A percentile compares a stretch with the other conserved stretches of the same genome.
phyloP scores from a whole-genome alignment of 2,329 filamentous ascomycete species.

The Hirsutella minnesotensis region DNA sequence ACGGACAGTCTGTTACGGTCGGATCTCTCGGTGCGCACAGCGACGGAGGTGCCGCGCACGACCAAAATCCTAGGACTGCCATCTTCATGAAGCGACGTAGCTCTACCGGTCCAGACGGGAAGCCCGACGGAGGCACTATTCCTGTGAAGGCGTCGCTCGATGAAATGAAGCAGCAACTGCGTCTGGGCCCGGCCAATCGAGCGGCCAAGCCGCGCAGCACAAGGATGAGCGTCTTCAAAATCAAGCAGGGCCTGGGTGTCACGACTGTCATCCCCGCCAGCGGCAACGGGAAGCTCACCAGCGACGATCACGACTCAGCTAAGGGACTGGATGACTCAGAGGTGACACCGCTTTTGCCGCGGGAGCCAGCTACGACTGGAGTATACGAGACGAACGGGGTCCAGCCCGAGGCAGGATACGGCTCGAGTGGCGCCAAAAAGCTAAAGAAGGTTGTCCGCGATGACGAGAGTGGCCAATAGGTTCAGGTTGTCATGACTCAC shows the following conservation, averaged over 20 bases:
- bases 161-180: conserved; percentile 52
- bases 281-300: conserved; percentile 2
- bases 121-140: conserved; percentile 30
- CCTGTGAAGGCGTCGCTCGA: conserved; percentile 48
- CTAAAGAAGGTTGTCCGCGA: not conserved
- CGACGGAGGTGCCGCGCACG: conserved; percentile 21
- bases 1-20: conserved; percentile 16
- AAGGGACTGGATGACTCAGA: conserved; percentile 3
- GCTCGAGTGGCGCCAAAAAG: conserved; percentile 5
- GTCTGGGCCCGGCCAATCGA: conserved; percentile 55
- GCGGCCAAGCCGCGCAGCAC: conserved; percentile 51
- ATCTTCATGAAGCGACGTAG: conserved; percentile 49
- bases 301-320: conserved; percentile 1
- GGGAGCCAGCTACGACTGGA: not conserved
- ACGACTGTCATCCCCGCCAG: conserved; percentile 6
- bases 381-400: conserved; percentile 2
- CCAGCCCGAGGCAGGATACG: conserved; percentile 5
- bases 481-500: too few species aligned
- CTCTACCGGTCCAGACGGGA: conserved; percentile 43
- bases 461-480: not conserved
- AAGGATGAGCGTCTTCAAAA: conserved; percentile 52
- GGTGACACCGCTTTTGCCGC: conserved; percentile 7
- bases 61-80: conserved; percentile 37
- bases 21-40: conserved; percentile 24
- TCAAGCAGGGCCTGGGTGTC: conserved; percentile 36